Conservation (phyloP, 257 asterid genomes). For the Lavandula angustifolia region DNA sequence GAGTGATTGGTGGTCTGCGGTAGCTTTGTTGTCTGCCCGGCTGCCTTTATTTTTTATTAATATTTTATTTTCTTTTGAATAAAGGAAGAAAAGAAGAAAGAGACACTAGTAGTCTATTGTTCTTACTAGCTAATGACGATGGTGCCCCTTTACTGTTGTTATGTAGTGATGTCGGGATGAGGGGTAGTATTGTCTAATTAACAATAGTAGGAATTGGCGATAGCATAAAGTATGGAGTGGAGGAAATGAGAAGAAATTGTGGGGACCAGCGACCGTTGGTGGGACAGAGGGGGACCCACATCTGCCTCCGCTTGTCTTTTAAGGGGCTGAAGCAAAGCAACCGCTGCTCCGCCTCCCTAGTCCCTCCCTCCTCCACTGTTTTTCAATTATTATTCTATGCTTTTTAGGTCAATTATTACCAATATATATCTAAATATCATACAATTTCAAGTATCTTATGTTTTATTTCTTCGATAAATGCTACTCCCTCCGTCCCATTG, state of each 20-base stretch:
- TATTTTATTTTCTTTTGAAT: slow-evolving; percentile 27
- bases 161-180: no score
- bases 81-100: not conserved
- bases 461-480: no score
- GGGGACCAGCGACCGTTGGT: slow-evolving; percentile 38
- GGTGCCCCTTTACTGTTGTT: not conserved
- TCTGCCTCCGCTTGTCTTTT: slow-evolving; percentile 60
- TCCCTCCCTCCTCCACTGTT: not conserved
- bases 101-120: no score
- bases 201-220: slow-evolving; percentile 26
- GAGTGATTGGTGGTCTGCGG: slow-evolving; percentile 27
- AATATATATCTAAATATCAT: no score
- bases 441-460: no score
- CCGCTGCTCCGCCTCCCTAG: slow-evolving; percentile 15
- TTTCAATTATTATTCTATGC: not conserved
- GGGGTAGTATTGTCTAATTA: slow-evolving; percentile 13
- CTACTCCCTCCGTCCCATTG: no score
- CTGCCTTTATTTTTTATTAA: not conserved
- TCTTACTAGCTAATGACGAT: slow-evolving; percentile 11
- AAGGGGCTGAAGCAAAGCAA: slow-evolving; percentile 28
- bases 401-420: not conserved
- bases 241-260: slow-evolving; percentile 4
- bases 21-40: slow-evolving; percentile 27
- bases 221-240: slow-evolving; percentile 22
- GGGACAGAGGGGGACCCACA: slow-evolving; percentile 48